Evolutionary conservation across 192 early-diverging fungal genomes (phyloP).

Genomic region (Mycoemilia scoparia): DNA sequence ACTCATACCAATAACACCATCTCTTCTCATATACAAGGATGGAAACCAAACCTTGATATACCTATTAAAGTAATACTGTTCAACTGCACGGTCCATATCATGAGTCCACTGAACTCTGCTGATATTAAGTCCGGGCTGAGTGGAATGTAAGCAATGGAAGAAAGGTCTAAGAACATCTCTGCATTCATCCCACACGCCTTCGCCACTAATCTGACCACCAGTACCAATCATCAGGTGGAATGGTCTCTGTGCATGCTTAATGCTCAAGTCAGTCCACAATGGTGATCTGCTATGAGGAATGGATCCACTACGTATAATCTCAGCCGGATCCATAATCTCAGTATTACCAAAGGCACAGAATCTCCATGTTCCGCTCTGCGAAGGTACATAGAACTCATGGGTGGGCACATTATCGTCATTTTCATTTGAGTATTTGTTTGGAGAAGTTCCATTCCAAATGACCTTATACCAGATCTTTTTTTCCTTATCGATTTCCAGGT

Average conservation of each 20-base stretch:
- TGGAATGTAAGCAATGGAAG: too few species aligned
- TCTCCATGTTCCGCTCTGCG: constrained; percentile 27
- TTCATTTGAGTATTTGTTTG: constrained; percentile 10
- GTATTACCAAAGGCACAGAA: constrained; percentile 23
- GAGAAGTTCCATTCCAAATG: constrained; percentile 23
- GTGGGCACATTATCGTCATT: too few species aligned
- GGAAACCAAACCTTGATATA: constrained; percentile 37
- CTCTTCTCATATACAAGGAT: constrained; percentile 25
- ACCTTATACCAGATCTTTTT: constrained; percentile 20
- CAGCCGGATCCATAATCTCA: constrained; percentile 17
- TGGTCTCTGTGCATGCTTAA: constrained; percentile 39
- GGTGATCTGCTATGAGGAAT: constrained; percentile 25
- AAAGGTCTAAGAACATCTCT: constrained; percentile 41
- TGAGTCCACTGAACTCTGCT: constrained; percentile 31
- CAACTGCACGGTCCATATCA: constrained; percentile 36
- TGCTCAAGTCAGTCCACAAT: constrained; percentile 39
- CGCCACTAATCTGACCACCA: constrained; percentile 50
- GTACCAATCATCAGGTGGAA: constrained; percentile 54
- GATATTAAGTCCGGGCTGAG: constrained; percentile 10
- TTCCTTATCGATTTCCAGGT: constrained; percentile 20
- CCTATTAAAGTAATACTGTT: constrained; percentile 46
- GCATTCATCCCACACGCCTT: constrained; percentile 35
- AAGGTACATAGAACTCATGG: constrained; percentile 19
- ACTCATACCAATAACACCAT: constrained; percentile 37
- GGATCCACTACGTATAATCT: constrained; percentile 13